Evolutionary conservation across 768 basidiomycete species (phyloP), one percentile per base, ranked within the genome.

Genomic region (Mycena polygramma): DNA sequence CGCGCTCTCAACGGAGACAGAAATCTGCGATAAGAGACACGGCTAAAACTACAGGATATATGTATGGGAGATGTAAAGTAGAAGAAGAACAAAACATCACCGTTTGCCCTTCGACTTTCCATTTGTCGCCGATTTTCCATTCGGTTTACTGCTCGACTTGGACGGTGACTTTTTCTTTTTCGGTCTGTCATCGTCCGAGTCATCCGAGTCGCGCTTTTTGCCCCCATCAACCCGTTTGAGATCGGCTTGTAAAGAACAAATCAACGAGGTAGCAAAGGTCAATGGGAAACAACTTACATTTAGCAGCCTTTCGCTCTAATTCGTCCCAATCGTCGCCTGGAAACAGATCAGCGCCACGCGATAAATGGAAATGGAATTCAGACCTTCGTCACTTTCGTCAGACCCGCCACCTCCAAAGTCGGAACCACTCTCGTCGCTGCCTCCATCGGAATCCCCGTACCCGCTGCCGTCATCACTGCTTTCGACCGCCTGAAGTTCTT

Each of bases 321-420:
- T 96, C 95, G 76, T 98, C 97, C 97, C 97, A 99, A 75, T 97
- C 96, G 63, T 97, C 95, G 13, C 96, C 94, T 87, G 74, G 62
- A 57, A 77, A 67, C 30, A 46, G 22, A 57, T 48, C 39, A 75
- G 51, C 58, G 36, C 13, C 22, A 41, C 48, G 35, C 51, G 1
- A n/a, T 43, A 57, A 57, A 7, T 49, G 30, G 39, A 65, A 14
- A 24, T 60, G 77, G 14, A 57, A n/a, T 2, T 35, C 79, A 30
- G 68, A 87, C 89, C 91, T 64, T 91, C 90, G 61, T 41, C 41
- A 41, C 92, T 92, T 35, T 86, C 89, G 64, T 83, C 84, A 3
- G 69, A 57, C 81, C 83, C 57, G 73, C 83, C 51, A 81, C 81
- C 54, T 30, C 80, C 87, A 73, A 87, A 94, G 79, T 89, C 91